Evolutionary conservation across 1,284 basidiomycete genomes (phyloP), one percentile per base, ranked within the genome.

Genomic region (Phellinidium pouzarii): DNA sequence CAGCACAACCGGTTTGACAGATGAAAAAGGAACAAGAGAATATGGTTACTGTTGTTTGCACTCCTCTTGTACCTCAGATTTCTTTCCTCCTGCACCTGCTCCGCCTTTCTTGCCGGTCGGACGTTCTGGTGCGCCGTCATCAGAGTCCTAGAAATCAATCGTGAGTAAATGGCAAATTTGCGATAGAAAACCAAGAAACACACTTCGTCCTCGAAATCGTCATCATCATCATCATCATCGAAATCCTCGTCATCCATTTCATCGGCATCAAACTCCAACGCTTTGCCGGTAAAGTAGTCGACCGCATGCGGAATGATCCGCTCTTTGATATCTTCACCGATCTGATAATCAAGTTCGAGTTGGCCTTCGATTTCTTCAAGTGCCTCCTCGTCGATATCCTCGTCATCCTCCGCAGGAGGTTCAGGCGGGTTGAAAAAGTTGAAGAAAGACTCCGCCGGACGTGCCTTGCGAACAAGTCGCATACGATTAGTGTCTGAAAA

Each of bases 301-400:
- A 98, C 77, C 19, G 94, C 94, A 59, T 90, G 90, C 48, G 95
- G 94, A 60, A 98, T 91, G 67, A 98, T 82, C 88, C 93, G 54
- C n/a, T 98, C 95, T 76, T 98, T 98, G 65, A 99, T 75, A 71
- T 99, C 95, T 75, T 98, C 95, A 49, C 94, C 95, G 64, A 98
- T 89, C 76, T 97, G 94, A 71, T 97, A 98, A 73, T 99, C 95
- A 59, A 94, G 77, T 76, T 97, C 95, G 50, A 99, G 80, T 65
- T 91, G 87, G 68, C 88, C 87, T 68, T 97, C 94, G 53, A 98
- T 78, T 58, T 91, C 91, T 57, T 91, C 89, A 1, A 93, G 77
- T 48, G 91, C 90, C 0, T 91, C 90, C 20, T 88, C 87, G 0
- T 89, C 87, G 22, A 87, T 71, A 17, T 53, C 52, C 12, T 91